Percentiles rank a stretch among this genome's conserved stretches.
Conservation (phyloP, 225 moss, liverwort and hornwort species). For the Anthoceros angustus region DNA sequence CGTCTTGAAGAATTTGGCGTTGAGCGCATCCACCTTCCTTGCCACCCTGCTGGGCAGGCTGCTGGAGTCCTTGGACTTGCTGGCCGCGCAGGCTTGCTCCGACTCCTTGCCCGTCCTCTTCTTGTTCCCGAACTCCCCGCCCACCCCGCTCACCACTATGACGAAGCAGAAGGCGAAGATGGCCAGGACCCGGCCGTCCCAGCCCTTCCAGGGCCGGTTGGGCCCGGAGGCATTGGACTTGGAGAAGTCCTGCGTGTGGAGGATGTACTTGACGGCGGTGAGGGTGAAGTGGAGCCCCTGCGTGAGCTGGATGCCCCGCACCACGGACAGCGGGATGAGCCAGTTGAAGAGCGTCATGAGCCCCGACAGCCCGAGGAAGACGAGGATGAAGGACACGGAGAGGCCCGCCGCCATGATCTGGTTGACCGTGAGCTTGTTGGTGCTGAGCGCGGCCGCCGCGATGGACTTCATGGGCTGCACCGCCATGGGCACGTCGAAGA, state of each 20-base stretch:
- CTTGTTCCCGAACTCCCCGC: conserved; percentile 9
- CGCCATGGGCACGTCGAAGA: conserved; percentile 84
- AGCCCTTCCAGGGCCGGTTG: conserved; percentile 45
- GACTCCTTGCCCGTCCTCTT: conserved; percentile 16
- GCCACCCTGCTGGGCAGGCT: not conserved
- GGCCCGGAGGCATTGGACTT: conserved; percentile 20
- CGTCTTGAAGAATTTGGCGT: conserved; percentile 2
- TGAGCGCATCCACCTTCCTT: not conserved
- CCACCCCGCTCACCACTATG: conserved; percentile 34
- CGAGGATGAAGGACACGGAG: conserved; percentile 35
- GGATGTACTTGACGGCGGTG: conserved; percentile 65
- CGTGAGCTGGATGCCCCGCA: conserved; percentile 56
- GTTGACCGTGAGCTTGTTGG: conserved; percentile 48
- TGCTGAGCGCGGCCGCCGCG: conserved; percentile 57
- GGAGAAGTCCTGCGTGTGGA: conserved; percentile 45
- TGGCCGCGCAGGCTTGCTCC: no score
- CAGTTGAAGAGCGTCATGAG: conserved; percentile 58
- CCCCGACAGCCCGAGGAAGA: conserved; percentile 47
- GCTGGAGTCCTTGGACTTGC: not conserved
- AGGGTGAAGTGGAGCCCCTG: conserved; percentile 67
- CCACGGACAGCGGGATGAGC: conserved; percentile 50
- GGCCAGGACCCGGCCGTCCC: conserved; percentile 49
- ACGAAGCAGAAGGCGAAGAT: conserved; percentile 47
- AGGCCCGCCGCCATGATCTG: conserved; percentile 89
- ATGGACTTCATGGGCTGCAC: conserved; percentile 96